Conservation (phyloP, 495 filamentous ascomycete genomes). For the Glutinoglossum americanum region DNA sequence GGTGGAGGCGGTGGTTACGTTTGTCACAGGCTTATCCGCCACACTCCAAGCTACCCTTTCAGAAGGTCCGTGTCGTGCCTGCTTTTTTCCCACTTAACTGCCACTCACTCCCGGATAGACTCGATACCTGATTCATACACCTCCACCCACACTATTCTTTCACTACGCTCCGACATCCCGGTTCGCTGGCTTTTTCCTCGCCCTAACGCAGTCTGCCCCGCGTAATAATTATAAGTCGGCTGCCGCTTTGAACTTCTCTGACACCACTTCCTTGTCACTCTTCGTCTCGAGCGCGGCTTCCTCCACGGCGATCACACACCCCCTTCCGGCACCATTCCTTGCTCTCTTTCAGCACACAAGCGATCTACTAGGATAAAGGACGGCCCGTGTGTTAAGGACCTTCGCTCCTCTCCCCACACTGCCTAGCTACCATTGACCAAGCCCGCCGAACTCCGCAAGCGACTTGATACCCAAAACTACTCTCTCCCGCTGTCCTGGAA, state of each 20-base stretch:
- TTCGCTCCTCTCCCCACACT: not conserved
- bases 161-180: not conserved
- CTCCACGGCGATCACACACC: not conserved
- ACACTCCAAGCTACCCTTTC: not conserved
- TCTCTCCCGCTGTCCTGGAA: not conserved
- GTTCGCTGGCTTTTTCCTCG: too few relatives aligned
- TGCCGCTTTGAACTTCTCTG: not conserved
- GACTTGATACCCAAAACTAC: not conserved
- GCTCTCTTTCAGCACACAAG: not conserved
- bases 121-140: not conserved
- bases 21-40: not conserved
- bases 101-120: not conserved
- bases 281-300: too few relatives aligned
- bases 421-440: not conserved
- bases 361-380: not conserved
- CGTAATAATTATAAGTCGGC: too few relatives aligned
- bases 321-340: not conserved
- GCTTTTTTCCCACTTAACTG: not conserved
- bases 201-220: too few relatives aligned
- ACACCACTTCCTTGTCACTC: not conserved
- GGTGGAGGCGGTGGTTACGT: not conserved
- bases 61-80: not conserved
- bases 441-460: not conserved
- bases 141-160: not conserved
- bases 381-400: not conserved